phyloP scores from a whole-genome alignment of 192 early-diverging fungal species.

The Coemansia sp. region DNA sequence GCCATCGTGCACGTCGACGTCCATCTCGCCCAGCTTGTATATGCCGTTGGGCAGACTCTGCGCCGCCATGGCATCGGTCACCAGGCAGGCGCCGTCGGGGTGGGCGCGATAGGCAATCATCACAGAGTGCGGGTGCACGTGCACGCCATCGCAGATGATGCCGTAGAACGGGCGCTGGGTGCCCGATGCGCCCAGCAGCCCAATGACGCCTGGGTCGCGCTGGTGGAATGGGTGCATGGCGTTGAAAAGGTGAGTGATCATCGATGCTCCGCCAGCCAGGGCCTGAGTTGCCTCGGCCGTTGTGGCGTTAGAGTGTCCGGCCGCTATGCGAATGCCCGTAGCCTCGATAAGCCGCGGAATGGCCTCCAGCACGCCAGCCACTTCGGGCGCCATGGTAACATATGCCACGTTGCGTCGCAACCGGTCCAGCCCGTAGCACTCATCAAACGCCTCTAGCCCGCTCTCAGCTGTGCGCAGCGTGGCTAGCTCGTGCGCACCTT shows the following conservation, averaged over 20 bases:
- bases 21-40: constrained; percentile 71
- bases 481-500: constrained; percentile 71
- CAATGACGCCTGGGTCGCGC: constrained; percentile 80
- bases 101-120: constrained; percentile 81
- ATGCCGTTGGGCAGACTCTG: constrained; percentile 66
- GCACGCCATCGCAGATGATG: constrained; percentile 80
- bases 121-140: constrained; percentile 77
- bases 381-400: constrained; percentile 77
- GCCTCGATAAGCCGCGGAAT: constrained; percentile 63
- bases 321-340: constrained; percentile 65
- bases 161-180: constrained; percentile 74
- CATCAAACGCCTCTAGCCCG: constrained; percentile 65
- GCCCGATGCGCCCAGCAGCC: constrained; percentile 60
- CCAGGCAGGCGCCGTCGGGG: constrained; percentile 71
- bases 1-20: constrained; percentile 61
- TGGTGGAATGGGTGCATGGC: constrained; percentile 87
- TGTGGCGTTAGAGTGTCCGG: constrained; percentile 67
- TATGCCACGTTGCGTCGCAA: constrained; percentile 60
- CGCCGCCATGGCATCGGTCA: constrained; percentile 81
- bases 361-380: constrained; percentile 65
- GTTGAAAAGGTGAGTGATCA: constrained; percentile 84
- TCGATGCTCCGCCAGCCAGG: constrained; percentile 60
- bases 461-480: constrained; percentile 60
- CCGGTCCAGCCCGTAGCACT: constrained; percentile 69
- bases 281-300: constrained; percentile 63